These are phyloP conservation scores for Hygrocybe coccinea DNA, from an alignment of 768 basidiomycete genomes.

Conservation along the genomic window DNA sequence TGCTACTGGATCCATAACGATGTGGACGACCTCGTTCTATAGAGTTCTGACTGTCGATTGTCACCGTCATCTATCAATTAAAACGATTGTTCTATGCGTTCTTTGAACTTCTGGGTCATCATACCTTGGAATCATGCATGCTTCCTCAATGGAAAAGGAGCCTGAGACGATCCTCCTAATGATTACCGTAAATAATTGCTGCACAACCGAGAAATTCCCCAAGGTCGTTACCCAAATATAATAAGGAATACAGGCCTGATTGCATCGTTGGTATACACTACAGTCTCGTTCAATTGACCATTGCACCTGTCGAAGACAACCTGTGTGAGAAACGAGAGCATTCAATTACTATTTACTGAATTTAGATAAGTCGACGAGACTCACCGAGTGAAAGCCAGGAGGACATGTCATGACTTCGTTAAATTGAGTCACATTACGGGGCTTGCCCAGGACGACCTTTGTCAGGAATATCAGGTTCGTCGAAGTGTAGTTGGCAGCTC, in stretches of 20 bases:
- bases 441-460: constrained; percentile 8
- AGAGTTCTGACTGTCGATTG: too few species aligned
- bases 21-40: too few species aligned
- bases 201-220: too few species aligned
- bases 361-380: neutral
- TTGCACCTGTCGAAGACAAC: constrained; percentile 8
- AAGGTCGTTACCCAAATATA: constrained; percentile 1
- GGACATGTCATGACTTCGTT: constrained; percentile 3
- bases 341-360: neutral
- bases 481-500: constrained; percentile 2
- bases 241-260: constrained; percentile 10
- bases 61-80: too few species aligned
- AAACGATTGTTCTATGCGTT: too few species aligned
- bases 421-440: constrained; percentile 2
- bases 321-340: neutral
- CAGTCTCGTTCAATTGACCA: constrained; percentile 9
- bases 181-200: too few species aligned
- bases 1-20: too few species aligned
- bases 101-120: too few species aligned
- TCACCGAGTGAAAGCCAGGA: constrained; percentile 8
- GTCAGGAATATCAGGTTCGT: constrained; percentile 5
- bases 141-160: too few species aligned
- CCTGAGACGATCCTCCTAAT: too few species aligned
- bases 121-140: too few species aligned
- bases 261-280: constrained; percentile 8